Base-by-base conservation (phyloP, 2,329 filamentous ascomycete species). In the Biscogniauxia mediterranea region DNA sequence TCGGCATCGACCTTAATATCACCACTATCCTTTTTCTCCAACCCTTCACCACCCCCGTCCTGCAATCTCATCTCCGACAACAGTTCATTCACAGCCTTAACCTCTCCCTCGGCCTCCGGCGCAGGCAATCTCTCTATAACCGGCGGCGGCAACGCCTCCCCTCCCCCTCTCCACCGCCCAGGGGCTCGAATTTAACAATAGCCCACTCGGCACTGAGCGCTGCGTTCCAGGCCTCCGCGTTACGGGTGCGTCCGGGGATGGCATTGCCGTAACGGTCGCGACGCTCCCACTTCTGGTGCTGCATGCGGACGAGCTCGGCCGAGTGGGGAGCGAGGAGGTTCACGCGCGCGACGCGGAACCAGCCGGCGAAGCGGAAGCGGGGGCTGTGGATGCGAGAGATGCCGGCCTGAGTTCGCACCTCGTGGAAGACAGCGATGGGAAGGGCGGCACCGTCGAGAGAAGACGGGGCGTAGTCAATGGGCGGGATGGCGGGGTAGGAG, bases 211-310 rank as follows among this genome's bases (percentile, higher is more conserved):
- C 28, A 0, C 8, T 4, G 1, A 72, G 59, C 5, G 66, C 58
- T 0, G 51, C 9, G 0, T 62, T 53, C 68, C 66, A 70, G 5
- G 59, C 62, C 0, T 46, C 52, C 5, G 54, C 19, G 13, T 65
- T 56, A 23, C 66, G 61, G 13, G 49, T 2, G 9, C 21, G 54
- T 13, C 26, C 25, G 2, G 61, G 56, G 2, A 66, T 8, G 2
- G 60, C 8, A 5, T 66, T 62, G 20, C 69, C 68, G 52, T 23
- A 57, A 38, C 63, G 61, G 55, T 69, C 64, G 32, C 61, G 64
- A 21, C 64, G 69, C 64, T 67, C 67, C 69, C 67, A 70, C 60
- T 71, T 71, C 62, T 69, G 66, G 28, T 64, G 60, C 28, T 66
- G 65, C 71, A 73, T 69, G 52, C 64, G 63, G 7, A 66, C 58